These are phyloP conservation scores for Alternaria triticimaculans DNA, from an alignment of 2,329 filamentous ascomycete species.

Conservation along the genomic window DNA sequence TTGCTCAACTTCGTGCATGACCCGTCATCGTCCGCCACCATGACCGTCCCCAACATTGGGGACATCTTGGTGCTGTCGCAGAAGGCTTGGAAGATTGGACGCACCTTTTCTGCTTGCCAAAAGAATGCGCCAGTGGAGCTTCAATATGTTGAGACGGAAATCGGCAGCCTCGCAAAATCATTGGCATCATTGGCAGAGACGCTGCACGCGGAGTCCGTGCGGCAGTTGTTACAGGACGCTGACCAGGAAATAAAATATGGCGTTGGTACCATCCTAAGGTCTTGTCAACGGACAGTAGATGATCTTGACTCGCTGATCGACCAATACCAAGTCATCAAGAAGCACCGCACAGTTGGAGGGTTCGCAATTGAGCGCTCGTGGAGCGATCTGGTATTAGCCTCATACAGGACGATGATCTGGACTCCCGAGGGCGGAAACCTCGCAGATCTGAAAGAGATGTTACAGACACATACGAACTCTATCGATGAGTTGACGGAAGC, in stretches of 20 bases:
- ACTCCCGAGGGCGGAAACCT: conserved; percentile 54
- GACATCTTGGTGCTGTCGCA: conserved; percentile 57
- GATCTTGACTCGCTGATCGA: conserved; percentile 55
- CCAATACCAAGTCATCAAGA: conserved; percentile 54
- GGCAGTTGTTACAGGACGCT: conserved; percentile 45
- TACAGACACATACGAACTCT: conserved; percentile 53
- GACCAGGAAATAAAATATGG: conserved; percentile 45
- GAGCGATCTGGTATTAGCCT: conserved; percentile 51
- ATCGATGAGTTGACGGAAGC: conserved; percentile 51
- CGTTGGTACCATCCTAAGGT: conserved; percentile 49
- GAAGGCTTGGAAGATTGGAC: conserved; percentile 54
- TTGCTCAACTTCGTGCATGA: conserved; percentile 15
- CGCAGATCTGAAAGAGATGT: conserved; percentile 47
- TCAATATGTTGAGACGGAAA: conserved; percentile 51
- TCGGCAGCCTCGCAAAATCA: conserved; percentile 51
- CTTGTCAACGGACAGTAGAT: conserved; percentile 49
- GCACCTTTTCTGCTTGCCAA: conserved; percentile 52
- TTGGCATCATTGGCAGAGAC: conserved; percentile 55
- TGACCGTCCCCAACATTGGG: conserved; percentile 48
- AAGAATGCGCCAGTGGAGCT: conserved; percentile 52
- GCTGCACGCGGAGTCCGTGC: conserved; percentile 47
- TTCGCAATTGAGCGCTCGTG: conserved; percentile 53
- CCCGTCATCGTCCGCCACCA: conserved; percentile 16
- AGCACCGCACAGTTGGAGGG: conserved; percentile 49
- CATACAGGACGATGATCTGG: conserved; percentile 55